phyloP scores from a whole-genome alignment of 257 asterid genomes.

The Paulownia fortunei region DNA sequence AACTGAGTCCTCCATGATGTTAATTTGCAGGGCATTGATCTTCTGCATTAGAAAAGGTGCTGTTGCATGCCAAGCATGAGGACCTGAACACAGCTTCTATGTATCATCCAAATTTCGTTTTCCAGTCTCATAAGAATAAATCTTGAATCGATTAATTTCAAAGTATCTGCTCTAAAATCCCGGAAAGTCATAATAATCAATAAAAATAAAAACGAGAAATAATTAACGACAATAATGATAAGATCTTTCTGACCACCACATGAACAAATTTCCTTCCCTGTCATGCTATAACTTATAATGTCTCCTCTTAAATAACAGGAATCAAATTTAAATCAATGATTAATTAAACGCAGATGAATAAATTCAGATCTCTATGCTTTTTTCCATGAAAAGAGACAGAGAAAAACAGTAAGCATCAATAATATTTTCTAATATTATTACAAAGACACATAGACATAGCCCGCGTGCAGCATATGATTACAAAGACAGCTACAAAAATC shows the following conservation, averaged over 20 bases:
- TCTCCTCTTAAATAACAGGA: slow-evolving; percentile 4
- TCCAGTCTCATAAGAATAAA: too few species aligned
- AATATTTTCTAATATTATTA: too few species aligned
- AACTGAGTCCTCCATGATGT: background rate
- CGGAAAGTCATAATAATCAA: background rate
- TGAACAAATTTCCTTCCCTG: background rate
- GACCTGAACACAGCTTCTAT: background rate
- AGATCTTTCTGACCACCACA: background rate
- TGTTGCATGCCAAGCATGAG: background rate
- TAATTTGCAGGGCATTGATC: background rate
- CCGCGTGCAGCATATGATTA: background rate
- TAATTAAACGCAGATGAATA: background rate
- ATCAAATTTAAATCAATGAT: background rate
- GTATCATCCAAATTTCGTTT: background rate
- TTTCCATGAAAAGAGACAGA: background rate
- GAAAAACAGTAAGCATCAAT: background rate
- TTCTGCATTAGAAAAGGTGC: too few species aligned
- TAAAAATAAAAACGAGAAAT: too few species aligned
- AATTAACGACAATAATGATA: too few species aligned
- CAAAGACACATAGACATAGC: slow-evolving; percentile 1
- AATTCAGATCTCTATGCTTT: background rate
- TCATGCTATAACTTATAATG: background rate
- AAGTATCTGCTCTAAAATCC: too few species aligned
- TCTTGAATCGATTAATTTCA: too few species aligned
- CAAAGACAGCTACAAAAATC: slow-evolving; percentile 5